phyloP scores from a whole-genome alignment of 345 rosid genomes.

The Citrus trifoliata region DNA sequence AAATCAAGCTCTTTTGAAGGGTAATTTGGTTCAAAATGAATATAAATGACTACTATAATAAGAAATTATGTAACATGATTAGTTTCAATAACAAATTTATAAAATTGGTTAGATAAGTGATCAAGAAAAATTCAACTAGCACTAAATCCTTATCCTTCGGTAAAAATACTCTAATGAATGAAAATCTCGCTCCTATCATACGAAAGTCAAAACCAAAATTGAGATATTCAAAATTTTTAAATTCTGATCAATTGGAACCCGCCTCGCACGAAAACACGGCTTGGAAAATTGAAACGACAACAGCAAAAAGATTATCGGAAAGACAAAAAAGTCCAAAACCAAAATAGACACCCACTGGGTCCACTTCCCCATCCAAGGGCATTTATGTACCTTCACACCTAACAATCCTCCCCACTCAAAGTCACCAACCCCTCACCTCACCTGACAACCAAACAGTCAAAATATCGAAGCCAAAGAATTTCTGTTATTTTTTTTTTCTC shows the following conservation, averaged over 20 bases:
- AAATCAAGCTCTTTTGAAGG: too few species aligned
- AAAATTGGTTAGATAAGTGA: too few species aligned
- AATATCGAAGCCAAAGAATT: not conserved
- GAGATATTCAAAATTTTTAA: not conserved
- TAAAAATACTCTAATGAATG: not conserved
- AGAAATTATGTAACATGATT: too few species aligned
- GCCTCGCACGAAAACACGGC: not conserved
- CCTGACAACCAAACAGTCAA: not conserved
- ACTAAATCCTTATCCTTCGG: not conserved
- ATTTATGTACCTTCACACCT: not conserved
- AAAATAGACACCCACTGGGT: too few species aligned
- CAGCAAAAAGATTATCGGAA: not conserved
- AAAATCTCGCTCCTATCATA: not conserved
- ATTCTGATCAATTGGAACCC: not conserved
- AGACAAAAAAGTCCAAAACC: not conserved
- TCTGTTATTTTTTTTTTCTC: not conserved
- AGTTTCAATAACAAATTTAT: too few species aligned
- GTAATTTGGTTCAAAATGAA: too few species aligned
- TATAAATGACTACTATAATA: too few species aligned
- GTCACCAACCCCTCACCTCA: not conserved
- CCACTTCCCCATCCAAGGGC: not conserved
- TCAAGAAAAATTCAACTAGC: too few species aligned
- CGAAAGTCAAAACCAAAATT: too few species aligned
- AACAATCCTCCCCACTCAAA: not conserved
- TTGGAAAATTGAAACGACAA: not conserved